Percentiles rank a stretch among this genome's conserved stretches.
Evolutionary conservation across 768 basidiomycete genomes (phyloP).

Genomic region (Strobilomyces confusus): DNA sequence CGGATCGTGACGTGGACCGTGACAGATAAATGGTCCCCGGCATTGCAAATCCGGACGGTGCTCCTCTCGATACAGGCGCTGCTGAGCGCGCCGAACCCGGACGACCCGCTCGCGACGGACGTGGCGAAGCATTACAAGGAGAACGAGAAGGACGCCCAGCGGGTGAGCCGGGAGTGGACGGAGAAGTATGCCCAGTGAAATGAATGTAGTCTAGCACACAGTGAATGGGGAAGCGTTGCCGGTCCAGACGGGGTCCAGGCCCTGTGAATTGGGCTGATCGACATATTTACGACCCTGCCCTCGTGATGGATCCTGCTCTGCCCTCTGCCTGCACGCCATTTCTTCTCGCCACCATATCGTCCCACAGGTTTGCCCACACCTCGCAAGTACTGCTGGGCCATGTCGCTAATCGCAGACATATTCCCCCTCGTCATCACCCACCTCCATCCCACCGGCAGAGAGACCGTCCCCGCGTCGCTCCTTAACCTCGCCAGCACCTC

Average conservation of each 20-base stretch:
- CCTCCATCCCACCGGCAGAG: constrained; percentile 7
- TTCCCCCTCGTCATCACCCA: constrained; percentile 32
- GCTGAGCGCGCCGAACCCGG: constrained; percentile 93
- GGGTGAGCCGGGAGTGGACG: constrained; percentile 95
- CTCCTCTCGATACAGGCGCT: constrained; percentile 96
- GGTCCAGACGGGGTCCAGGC: constrained; percentile 26
- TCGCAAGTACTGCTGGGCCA: constrained; percentile 2
- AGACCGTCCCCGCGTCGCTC: constrained; percentile 13
- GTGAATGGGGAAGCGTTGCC: neutral
- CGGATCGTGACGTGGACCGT: neutral
- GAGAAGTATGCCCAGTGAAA: constrained; percentile 65
- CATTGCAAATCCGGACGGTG: constrained; percentile 97
- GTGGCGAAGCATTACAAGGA: constrained; percentile 99
- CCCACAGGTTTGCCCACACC: neutral
- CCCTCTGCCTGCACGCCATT: constrained; percentile 10
- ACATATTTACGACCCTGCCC: constrained; percentile 16
- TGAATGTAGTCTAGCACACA: no score
- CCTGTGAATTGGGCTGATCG: constrained; percentile 18
- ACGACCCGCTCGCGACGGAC: constrained; percentile 91
- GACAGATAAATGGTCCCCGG: constrained; percentile 98
- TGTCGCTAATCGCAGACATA: constrained; percentile 34
- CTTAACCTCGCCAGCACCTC: constrained; percentile 23
- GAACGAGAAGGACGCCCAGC: constrained; percentile 88
- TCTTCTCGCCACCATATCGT: constrained; percentile 1
- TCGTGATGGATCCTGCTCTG: constrained; percentile 4